Conservation (phyloP, 495 filamentous ascomycete species). For the Staphylotrichum longicolle region DNA sequence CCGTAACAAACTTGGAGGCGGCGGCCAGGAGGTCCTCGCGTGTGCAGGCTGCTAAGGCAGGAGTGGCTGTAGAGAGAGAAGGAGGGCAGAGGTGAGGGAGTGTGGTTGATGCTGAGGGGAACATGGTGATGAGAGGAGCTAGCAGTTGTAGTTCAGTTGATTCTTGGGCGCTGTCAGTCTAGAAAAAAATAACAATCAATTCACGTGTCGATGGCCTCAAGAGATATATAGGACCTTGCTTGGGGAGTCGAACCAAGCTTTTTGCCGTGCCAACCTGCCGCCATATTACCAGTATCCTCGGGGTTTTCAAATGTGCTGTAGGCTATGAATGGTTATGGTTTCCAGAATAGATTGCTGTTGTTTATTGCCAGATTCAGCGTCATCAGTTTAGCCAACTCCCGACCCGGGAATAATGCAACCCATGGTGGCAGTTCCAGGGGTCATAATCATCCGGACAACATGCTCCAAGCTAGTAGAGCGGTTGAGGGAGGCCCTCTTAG, state of each 20-base stretch:
- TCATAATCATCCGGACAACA: no score
- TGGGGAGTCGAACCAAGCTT: background rate
- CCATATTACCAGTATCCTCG: background rate
- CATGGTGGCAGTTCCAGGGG: no score
- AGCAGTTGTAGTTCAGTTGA: no score
- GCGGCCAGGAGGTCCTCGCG: constrained; percentile 40
- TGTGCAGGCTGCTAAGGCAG: constrained; percentile 29
- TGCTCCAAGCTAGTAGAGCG: no score
- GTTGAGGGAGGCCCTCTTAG: no score
- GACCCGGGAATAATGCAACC: constrained; percentile 4
- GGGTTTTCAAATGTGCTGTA: no score
- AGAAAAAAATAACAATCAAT: no score
- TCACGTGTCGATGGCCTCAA: no score
- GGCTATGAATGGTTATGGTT: background rate
- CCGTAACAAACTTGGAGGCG: constrained; percentile 37
- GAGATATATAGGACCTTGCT: no score
- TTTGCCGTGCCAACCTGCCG: constrained; percentile 5
- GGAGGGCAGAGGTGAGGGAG: background rate
- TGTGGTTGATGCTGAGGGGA: background rate
- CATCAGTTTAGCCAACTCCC: background rate
- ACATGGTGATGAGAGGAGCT: background rate
- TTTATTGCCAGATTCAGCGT: background rate
- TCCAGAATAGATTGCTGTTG: background rate
- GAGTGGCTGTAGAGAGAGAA: background rate
- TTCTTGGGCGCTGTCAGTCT: no score